phyloP scores from a whole-genome alignment of 1,284 basidiomycete species.

The Exobasidium rhododendri region DNA sequence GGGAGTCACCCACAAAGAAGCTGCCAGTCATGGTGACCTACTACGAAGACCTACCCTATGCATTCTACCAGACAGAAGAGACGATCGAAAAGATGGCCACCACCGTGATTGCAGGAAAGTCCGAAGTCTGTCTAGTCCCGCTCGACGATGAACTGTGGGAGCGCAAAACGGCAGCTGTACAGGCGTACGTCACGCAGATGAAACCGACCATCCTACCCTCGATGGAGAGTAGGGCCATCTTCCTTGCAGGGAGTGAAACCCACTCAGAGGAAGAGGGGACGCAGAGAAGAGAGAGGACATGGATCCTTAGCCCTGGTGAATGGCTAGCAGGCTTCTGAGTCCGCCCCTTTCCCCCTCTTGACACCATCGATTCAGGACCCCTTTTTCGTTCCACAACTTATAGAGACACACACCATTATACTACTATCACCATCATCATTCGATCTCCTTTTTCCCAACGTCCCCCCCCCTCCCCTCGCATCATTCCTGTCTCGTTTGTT shows the following conservation, averaged over 20 bases:
- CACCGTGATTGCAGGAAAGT: background rate
- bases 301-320: background rate
- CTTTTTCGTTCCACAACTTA: no score
- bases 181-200: slow-evolving; percentile 6
- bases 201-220: slow-evolving; percentile 10
- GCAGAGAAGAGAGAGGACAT: background rate
- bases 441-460: no score
- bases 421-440: no score
- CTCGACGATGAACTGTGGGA: background rate
- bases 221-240: background rate
- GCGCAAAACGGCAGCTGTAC: background rate
- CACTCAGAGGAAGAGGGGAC: background rate
- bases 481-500: no score
- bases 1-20: background rate
- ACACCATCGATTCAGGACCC: no score
- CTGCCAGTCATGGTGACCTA: background rate
- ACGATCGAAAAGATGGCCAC: background rate
- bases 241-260: background rate
- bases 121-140: background rate
- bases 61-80: background rate
- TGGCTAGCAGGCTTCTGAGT: background rate
- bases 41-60: slow-evolving; percentile 13
- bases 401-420: no score
- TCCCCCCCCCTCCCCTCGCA: no score
- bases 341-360: no score